phyloP scores from a whole-genome alignment of 2,329 filamentous ascomycete species.

The Ophiocordyceps camponoti-leonardi region DNA sequence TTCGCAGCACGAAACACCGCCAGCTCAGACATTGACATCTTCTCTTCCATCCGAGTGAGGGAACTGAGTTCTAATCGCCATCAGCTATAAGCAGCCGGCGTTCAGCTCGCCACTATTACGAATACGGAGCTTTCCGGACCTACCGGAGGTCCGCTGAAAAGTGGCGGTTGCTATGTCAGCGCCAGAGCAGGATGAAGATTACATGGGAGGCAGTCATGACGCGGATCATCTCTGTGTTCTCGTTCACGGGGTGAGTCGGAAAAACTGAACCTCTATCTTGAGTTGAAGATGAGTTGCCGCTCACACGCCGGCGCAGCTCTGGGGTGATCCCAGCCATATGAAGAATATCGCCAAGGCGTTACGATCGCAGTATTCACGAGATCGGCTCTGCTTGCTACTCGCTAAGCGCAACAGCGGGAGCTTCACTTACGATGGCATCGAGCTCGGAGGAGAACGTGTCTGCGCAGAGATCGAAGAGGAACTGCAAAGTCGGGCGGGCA shows the following conservation, averaged over 20 bases:
- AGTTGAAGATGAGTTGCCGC: not conserved
- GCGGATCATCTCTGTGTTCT: constrained; percentile 62
- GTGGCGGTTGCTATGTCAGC: not conserved
- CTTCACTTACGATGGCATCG: constrained; percentile 55
- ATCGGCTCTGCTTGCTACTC: constrained; percentile 52
- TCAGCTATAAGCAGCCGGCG: not conserved
- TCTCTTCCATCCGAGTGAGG: too few relatives aligned
- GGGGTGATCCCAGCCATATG: constrained; percentile 66
- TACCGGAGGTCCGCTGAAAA: not conserved
- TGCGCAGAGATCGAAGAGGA: constrained; percentile 51
- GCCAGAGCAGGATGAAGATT: constrained; percentile 5
- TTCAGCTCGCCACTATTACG: too few relatives aligned
- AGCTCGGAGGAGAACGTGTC: constrained; percentile 49
- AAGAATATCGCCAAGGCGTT: constrained; percentile 48
- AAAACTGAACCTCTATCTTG: not conserved
- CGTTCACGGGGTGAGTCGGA: constrained; percentile 49
- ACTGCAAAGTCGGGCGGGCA: constrained; percentile 43
- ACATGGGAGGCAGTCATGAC: constrained; percentile 30
- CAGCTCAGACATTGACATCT: too few relatives aligned
- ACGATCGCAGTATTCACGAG: constrained; percentile 39
- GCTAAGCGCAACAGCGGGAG: constrained; percentile 57
- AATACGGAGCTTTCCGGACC: not conserved
- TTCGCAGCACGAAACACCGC: too few relatives aligned
- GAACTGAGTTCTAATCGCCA: not conserved
- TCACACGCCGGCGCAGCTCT: constrained; percentile 30